Conservation (phyloP, 202 grass and related monocot species). For the Carex arenaria region DNA sequence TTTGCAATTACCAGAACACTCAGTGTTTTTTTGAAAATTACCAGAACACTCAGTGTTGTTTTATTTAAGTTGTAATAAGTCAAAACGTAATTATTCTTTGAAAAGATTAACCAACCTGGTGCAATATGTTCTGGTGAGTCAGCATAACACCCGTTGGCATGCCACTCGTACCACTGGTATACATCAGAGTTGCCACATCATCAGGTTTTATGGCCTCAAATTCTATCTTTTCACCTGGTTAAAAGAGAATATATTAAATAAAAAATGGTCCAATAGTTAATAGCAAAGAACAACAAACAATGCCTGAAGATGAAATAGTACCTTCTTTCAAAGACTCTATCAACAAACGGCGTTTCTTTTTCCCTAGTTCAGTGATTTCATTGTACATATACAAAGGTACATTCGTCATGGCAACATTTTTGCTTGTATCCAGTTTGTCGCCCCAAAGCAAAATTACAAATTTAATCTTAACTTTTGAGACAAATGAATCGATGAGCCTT, state of each 20-base stretch:
- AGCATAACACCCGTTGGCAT: constrained; percentile 93
- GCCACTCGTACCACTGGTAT: constrained; percentile 94
- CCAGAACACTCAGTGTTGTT: background rate
- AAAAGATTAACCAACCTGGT: constrained; percentile 51
- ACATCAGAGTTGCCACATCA: constrained; percentile 94
- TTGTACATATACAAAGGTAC: constrained; percentile 75
- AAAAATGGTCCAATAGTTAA: background rate
- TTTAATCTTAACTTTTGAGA: constrained; percentile 54
- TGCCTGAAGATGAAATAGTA: constrained; percentile 32
- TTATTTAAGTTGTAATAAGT: background rate
- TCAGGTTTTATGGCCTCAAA: constrained; percentile 64
- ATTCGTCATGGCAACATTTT: constrained; percentile 31
- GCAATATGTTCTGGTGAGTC: constrained; percentile 85
- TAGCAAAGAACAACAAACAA: background rate
- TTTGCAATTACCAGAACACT: background rate
- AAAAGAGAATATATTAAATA: background rate
- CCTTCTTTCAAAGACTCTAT: constrained; percentile 41
- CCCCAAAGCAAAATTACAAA: constrained; percentile 94
- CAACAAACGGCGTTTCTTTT: constrained; percentile 39
- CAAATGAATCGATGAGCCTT: constrained; percentile 73
- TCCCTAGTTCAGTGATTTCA: constrained; percentile 60
- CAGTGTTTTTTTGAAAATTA: background rate
- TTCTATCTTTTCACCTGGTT: constrained; percentile 34
- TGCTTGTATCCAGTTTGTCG: constrained; percentile 57
- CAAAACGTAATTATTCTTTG: background rate